Conservation (phyloP, 1,284 basidiomycete species). For the Leccinum griseonigrum region DNA sequence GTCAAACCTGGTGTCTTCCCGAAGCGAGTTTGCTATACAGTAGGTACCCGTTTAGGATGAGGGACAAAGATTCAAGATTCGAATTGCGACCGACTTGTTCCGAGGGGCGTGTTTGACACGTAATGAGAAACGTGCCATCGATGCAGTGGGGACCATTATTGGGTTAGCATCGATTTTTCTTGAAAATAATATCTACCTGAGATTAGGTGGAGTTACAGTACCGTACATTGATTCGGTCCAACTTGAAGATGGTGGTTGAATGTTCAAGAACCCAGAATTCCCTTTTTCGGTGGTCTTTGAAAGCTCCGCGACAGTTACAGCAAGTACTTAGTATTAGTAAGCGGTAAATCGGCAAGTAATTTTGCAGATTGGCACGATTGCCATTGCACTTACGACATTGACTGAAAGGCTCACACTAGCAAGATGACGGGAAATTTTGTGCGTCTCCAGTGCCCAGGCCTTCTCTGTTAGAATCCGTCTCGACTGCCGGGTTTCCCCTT, state of each 20-base stretch:
- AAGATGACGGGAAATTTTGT: background rate
- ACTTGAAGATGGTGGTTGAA: background rate
- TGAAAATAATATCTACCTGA: background rate
- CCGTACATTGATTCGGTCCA: too few species aligned
- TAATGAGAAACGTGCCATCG: background rate
- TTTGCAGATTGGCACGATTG: too few species aligned
- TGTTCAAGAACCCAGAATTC: background rate
- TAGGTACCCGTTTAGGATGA: too few species aligned
- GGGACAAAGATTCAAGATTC: background rate
- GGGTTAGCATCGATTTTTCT: background rate
- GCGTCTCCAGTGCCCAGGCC: too few species aligned
- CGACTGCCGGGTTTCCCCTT: background rate
- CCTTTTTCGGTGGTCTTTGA: background rate
- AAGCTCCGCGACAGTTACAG: background rate
- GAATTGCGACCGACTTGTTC: background rate
- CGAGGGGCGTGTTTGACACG: background rate
- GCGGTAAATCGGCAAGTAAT: too few species aligned
- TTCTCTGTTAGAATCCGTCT: too few species aligned
- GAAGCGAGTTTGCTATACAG: background rate
- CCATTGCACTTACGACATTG: too few species aligned
- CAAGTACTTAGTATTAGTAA: too few species aligned
- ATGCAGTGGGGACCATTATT: background rate
- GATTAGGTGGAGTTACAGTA: background rate
- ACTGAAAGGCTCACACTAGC: too few species aligned
- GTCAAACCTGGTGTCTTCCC: background rate